phyloP scores from a whole-genome alignment of 2,329 filamentous ascomycete species.

The Neodidymelliopsis sp. region DNA sequence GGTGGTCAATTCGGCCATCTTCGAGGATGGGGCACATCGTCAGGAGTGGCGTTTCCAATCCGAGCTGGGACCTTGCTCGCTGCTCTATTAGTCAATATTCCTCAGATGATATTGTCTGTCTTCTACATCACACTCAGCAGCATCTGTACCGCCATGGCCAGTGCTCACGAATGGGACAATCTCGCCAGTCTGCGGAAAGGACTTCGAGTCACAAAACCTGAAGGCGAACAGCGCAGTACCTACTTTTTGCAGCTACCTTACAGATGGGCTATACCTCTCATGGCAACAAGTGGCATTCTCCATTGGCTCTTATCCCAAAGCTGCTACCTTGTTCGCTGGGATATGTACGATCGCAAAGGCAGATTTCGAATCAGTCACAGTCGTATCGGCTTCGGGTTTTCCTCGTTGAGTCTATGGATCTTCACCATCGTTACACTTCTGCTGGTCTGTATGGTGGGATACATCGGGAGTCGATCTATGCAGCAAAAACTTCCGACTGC shows the following conservation, averaged over 20 bases:
- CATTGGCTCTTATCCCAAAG: conserved; percentile 57
- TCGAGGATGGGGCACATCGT: conserved; percentile 18
- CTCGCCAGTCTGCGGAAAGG: conserved; percentile 44
- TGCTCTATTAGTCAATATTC: conserved; percentile 55
- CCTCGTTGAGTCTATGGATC: conserved; percentile 7
- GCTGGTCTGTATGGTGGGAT: conserved; percentile 72
- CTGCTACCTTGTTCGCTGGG: conserved; percentile 49
- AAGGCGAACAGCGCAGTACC: conserved; percentile 46
- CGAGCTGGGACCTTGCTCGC: conserved; percentile 1
- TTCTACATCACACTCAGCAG: conserved; percentile 56
- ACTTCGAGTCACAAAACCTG: conserved; percentile 47
- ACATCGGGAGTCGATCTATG: conserved; percentile 64
- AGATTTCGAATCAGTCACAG: not conserved
- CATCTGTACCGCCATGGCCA: conserved; percentile 56
- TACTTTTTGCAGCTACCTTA: conserved; percentile 54
- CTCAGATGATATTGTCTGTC: conserved; percentile 58
- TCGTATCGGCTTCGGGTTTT: conserved; percentile 14
- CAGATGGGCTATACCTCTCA: conserved; percentile 47
- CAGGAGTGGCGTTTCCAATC: conserved; percentile 9
- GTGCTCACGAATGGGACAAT: conserved; percentile 56
- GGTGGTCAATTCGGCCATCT: not conserved
- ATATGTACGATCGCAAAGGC: conserved; percentile 13
- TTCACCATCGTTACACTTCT: conserved; percentile 57
- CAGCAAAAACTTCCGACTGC: conserved; percentile 67
- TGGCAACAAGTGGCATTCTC: conserved; percentile 38